Evolutionary conservation across 257 asterid genomes (phyloP), one percentile per base, ranked within the genome.

Genomic region (Ajuga chamaepitys): DNA sequence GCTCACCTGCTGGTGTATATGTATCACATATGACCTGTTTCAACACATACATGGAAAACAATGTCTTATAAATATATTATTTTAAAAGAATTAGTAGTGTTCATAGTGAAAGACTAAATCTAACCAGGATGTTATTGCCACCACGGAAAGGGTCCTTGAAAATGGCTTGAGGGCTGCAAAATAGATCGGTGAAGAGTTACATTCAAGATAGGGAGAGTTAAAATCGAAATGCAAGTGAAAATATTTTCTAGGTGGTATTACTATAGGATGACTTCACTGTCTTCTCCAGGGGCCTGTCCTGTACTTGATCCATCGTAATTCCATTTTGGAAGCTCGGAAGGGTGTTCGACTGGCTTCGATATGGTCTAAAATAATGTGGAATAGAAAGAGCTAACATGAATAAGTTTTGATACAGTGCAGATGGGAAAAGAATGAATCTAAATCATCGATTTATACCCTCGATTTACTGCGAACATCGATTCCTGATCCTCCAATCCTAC

Each of bases 131-230:
- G 82, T 94, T 86, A 63, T 90, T 90, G 70, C 99, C 99, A 50
- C 97, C 99, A 5, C 95, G 99, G 74, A 94, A 94, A 12, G 99
- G 99, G 68, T 94, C 99, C 91, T 79, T 88, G 83, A 94, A 94
- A 47, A 90, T 94, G 66, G 99, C 97, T 75, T 94, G 99, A 28
- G 99, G 97, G 76, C 97, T 94, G 81, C 66, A 50, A 51, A 68
- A 52, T 14, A 70, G 26, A 62, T 62, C 51, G 45, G 58, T 7
- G 52, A 35, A 34, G 51, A 74, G 26, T 77, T 70, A 64, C 45
- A 59, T 6, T 26, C 47, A 38, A 35, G 58, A 40, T 35, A 50
- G 9, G 20, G 50, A 14, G 24, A 4, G 12, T 1, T 13, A 40
- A 67, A 0, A 10, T 8, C 9, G 25, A 30, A 24, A 66, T 11